Conservation (phyloP, 192 early-diverging fungal genomes). For the Linnemannia elongata region DNA sequence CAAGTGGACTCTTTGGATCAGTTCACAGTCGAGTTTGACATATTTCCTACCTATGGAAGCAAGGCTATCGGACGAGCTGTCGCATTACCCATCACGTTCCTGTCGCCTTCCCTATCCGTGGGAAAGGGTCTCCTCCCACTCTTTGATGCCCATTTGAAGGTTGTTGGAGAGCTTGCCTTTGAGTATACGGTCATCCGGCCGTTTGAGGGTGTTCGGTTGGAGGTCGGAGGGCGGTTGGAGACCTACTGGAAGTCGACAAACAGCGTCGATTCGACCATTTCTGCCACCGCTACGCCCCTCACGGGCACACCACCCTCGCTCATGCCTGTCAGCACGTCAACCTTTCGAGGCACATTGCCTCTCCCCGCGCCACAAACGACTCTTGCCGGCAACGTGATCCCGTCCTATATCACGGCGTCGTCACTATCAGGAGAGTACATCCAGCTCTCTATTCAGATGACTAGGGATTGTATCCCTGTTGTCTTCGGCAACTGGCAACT, state of each 20-base stretch:
- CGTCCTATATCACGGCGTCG: slow-evolving; percentile 86
- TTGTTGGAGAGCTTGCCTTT: slow-evolving; percentile 92
- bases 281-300: slow-evolving; percentile 27
- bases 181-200: slow-evolving; percentile 87
- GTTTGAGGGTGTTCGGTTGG: slow-evolving; percentile 87
- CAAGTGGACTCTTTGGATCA: slow-evolving; percentile 79
- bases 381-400: slow-evolving; percentile 52
- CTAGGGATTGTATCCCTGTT: slow-evolving; percentile 88
- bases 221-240: slow-evolving; percentile 95
- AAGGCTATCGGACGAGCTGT: slow-evolving; percentile 91
- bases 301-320: slow-evolving; percentile 8
- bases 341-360: slow-evolving; percentile 34
- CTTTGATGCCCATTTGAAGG: slow-evolving; percentile 90
- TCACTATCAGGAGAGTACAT: slow-evolving; percentile 94
- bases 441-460: slow-evolving; percentile 90
- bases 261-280: slow-evolving; percentile 60
- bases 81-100: slow-evolving; percentile 80
- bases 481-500: slow-evolving; percentile 84
- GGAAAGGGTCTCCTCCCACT: slow-evolving; percentile 74
- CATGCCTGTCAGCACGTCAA: slow-evolving; percentile 39
- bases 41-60: slow-evolving; percentile 96
- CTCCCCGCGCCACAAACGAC: slow-evolving; percentile 25
- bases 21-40: slow-evolving; percentile 91
- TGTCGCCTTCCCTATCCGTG: slow-evolving; percentile 31
- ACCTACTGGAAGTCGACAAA: slow-evolving; percentile 99